A percentile compares a stretch with the other conserved stretches of the same genome.
Evolutionary conservation across 495 filamentous ascomycete species (phyloP).

Genomic region (Lasiosphaeria hispida): DNA sequence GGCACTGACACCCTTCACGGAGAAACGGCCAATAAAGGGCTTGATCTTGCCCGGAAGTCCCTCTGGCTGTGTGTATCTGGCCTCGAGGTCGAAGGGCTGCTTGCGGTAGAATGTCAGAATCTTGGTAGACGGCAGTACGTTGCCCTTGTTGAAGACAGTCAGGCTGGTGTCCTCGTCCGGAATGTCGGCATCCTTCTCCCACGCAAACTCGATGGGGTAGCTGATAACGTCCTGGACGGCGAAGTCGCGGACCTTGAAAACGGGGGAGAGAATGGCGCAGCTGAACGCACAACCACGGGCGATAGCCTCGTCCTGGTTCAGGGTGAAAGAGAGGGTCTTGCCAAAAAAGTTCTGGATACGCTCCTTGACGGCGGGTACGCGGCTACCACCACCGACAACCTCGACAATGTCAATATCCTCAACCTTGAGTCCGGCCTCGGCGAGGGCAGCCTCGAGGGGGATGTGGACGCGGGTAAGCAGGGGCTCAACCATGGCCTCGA

Average conservation of each 20-base stretch:
- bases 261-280: constrained; percentile 95
- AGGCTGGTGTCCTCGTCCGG: constrained; percentile 98
- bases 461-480: constrained; percentile 69
- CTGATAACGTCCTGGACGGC: constrained; percentile 94
- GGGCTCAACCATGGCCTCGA: constrained; percentile 86
- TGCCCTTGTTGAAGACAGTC: constrained; percentile 96
- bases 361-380: constrained; percentile 91
- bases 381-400: constrained; percentile 91
- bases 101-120: constrained; percentile 99
- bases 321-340: constrained; percentile 90
- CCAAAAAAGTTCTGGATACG: constrained; percentile 85
- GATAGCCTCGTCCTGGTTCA: constrained; percentile 98
- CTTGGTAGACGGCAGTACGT: constrained; percentile 97
- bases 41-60: constrained; percentile 85
- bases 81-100: constrained; percentile 95
- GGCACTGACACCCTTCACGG: constrained; percentile 84
- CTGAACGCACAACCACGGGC: constrained; percentile 96
- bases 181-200: constrained; percentile 98
- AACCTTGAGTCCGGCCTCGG: constrained; percentile 80
- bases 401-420: constrained; percentile 95
- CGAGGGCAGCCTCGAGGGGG: constrained; percentile 85
- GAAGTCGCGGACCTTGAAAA: constrained; percentile 98
- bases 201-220: constrained; percentile 99
- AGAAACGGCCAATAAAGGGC: constrained; percentile 95
- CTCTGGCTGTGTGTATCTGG: constrained; percentile 85